These are phyloP conservation scores for Erodium chrysanthum DNA, from an alignment of 441 rosid genomes.

Conservation along the genomic window DNA sequence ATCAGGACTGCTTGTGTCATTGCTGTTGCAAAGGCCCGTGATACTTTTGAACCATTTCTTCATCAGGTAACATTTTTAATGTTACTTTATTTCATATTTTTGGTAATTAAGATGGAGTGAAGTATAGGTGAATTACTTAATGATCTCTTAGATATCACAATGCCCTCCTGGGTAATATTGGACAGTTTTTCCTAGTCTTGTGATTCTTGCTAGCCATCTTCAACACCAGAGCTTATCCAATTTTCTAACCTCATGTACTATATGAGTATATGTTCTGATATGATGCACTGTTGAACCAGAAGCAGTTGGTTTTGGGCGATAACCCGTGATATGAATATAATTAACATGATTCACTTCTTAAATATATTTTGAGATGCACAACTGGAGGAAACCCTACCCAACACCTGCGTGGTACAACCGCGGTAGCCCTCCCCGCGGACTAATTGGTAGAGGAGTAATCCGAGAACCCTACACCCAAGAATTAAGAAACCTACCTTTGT, in stretches of 20 bases:
- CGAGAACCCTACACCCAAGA: background rate
- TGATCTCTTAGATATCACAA: background rate
- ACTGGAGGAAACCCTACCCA: background rate
- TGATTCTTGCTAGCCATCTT: background rate
- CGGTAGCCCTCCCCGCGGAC: background rate
- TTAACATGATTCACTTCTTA: too few species aligned
- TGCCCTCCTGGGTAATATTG: background rate
- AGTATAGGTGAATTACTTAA: background rate
- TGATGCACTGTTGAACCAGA: background rate
- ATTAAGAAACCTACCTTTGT: background rate
- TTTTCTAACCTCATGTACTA: background rate
- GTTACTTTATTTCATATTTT: background rate
- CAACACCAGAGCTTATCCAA: background rate
- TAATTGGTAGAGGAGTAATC: background rate
- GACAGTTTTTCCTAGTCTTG: background rate
- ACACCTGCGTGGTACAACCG: too few species aligned
- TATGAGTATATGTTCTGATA: background rate
- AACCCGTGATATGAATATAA: background rate
- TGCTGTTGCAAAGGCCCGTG: slow-evolving; percentile 94
- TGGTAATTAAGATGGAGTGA: background rate
- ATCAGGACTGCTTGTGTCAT: slow-evolving; percentile 92
- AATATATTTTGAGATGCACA: background rate
- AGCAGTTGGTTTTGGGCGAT: background rate
- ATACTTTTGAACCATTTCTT: slow-evolving; percentile 29
- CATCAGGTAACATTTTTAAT: slow-evolving; percentile 43